These are phyloP conservation scores for Aspergillus brunneoviolaceus DNA, from an alignment of 2,329 filamentous ascomycete species.

Conservation along the genomic window DNA sequence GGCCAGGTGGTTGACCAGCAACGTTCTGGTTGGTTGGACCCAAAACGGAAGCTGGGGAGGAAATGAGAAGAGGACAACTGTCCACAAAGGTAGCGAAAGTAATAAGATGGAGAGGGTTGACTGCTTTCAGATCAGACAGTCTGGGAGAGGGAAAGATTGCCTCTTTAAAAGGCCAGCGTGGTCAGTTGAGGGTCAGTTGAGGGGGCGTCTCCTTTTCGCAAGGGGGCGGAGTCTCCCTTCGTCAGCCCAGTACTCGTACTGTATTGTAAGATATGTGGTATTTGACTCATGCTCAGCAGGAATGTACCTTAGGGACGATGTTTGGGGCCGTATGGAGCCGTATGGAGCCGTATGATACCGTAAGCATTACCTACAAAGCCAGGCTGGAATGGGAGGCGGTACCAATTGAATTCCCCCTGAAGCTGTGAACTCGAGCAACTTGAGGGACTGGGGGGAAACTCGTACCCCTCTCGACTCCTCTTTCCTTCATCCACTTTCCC, in stretches of 20 bases:
- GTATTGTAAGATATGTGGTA: background rate
- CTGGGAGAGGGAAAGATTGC: constrained; percentile 16
- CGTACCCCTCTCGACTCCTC: background rate
- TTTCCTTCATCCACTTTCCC: background rate
- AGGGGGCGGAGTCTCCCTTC: constrained; percentile 21
- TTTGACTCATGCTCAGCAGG: no score
- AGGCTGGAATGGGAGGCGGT: background rate
- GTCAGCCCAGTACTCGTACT: constrained; percentile 20
- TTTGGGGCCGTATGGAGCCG: background rate
- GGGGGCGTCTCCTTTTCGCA: constrained; percentile 12
- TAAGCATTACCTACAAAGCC: background rate
- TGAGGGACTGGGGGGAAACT: no score
- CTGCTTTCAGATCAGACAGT: background rate
- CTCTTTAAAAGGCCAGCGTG: constrained; percentile 46
- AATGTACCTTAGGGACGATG: background rate
- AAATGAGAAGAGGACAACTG: constrained; percentile 35
- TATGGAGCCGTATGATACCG: background rate
- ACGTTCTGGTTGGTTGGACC: constrained; percentile 8
- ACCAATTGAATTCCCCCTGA: no score
- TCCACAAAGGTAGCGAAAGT: constrained; percentile 20
- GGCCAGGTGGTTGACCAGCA: constrained; percentile 1
- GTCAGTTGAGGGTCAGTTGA: constrained; percentile 34
- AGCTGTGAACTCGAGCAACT: no score
- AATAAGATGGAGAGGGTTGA: constrained; percentile 16
- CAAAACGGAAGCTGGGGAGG: constrained; percentile 18